Evolutionary conservation across 768 basidiomycete genomes (phyloP).

Genomic region (Podaxis carcinomalis): DNA sequence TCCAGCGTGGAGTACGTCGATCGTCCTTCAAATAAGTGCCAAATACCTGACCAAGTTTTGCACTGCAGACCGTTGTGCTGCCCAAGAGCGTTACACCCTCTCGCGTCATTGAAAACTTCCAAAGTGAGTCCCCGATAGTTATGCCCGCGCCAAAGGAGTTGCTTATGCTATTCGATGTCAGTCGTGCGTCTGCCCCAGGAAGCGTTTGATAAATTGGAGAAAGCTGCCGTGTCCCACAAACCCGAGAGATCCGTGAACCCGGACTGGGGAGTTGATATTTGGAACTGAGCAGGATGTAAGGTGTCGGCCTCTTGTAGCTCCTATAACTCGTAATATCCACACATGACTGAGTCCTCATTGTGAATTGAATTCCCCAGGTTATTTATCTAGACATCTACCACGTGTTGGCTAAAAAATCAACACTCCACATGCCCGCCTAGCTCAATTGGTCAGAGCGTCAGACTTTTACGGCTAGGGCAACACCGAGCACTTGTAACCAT

Average conservation of each 20-base stretch:
- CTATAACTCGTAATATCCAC: not conserved
- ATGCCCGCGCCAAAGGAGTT: not conserved
- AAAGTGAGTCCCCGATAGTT: constrained; percentile 32
- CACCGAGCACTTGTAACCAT: not conserved
- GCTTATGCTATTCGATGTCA: not conserved
- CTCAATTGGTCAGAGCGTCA: constrained; percentile 14
- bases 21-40: not conserved
- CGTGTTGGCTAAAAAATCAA: no score
- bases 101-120: constrained; percentile 66
- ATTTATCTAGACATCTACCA: not conserved
- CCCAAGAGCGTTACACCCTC: constrained; percentile 75
- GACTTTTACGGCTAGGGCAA: constrained; percentile 9
- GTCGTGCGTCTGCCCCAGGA: constrained; percentile 29
- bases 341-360: not conserved
- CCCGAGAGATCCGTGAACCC: constrained; percentile 57
- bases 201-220: constrained; percentile 42
- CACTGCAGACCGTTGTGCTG: constrained; percentile 55
- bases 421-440: constrained; percentile 10
- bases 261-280: constrained; percentile 69
- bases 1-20: constrained; percentile 63
- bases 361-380: not conserved
- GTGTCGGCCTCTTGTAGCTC: not conserved
- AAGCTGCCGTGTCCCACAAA: constrained; percentile 47
- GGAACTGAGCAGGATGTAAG: not conserved
- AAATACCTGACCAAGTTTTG: not conserved